Base-by-base conservation (phyloP, 495 filamentous ascomycete genomes). In the Amorphotheca resinae region DNA sequence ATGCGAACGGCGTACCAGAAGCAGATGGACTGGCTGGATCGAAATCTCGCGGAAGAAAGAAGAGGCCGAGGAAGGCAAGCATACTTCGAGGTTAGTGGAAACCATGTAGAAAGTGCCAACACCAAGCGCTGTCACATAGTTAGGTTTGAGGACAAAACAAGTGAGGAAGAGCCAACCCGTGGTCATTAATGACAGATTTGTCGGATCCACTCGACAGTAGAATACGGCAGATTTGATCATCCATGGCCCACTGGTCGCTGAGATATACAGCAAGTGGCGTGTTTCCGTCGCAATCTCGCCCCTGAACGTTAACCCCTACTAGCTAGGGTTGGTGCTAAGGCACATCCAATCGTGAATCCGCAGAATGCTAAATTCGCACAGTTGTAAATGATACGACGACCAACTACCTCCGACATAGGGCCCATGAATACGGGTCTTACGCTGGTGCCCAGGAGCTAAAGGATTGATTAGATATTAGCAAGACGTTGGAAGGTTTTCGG, bases 211-310 rank as follows among this genome's bases (percentile, higher is more conserved):
- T 34, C 17, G 4, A 12, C 20, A 43, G 31, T 12, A 43, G 22
- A 33, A 43, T 18, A 15, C 31, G 41, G 22, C 41, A 43, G 22
- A 43, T 35, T 5, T 22, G 9, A 34, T 34, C 3, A 16, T 33
- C 30, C 2, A 43, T 43, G 18, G n/a, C 9, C 15, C 31, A 20
- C 15, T 11, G 30, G 15, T 22, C 12, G 15, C 12, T 43, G 9
- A 43, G 32, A 16, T 45, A 45, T 22, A 17, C 23, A 33, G 41
- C 41, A 3, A 45, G 35, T 5, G 42, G 42, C 20, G 42, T 26
- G 17, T 38, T 38, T 28, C 42, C 42, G 16, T 38, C 16, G 26
- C 22, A 38, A 45, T 45, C 42, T 38, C 18, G 36, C 8, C 26
- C 34, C 22, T 46, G 32, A 31, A 40, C 5, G 30, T 33, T 14